Base-by-base conservation (phyloP, 306 rosid species). In the Citrullus mucosospermus region DNA sequence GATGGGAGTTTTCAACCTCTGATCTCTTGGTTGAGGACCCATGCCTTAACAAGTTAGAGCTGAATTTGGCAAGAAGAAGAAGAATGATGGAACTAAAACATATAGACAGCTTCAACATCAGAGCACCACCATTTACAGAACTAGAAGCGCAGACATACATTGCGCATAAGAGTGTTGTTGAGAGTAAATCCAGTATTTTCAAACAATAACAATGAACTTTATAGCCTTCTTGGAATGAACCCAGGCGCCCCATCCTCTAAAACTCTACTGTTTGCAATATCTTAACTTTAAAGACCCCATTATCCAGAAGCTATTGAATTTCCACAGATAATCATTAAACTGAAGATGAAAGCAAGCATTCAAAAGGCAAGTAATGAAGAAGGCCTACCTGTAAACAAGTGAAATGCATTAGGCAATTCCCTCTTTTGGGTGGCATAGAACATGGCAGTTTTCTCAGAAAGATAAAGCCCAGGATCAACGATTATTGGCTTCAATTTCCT, bases 401-500 rank as follows among this genome's bases (percentile, higher is more conserved):
- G 93, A 85, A 85, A 92, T 17, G 97, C 96, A 77, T 86, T 80
- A n/a, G 99, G 99, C 72, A 89, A 88, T 39, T 86, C 93, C 85
- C 97, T 91, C 84, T 91, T 90, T 82, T 95, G 97, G 16, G 99
- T 85, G 50, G 93, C 99, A 84, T 87, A 88, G 85, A 95, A 95
- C 97, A 95, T 91, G 30, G 86, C 91, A 77, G 88, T 86, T 81
- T 88, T 90, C 85, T 92, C 97, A 22, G 96, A 80, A 80, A 88
- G 97, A 90, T 95, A 95, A 78, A 95, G 88, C 78, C 98, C 99
- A 0, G 97, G 99, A 88, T 95, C 97, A 79, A 95, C 93, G 78
- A 95, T 91, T 51, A 95, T 84, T 6, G 96, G 92, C 79, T 82
- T 92, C 89, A 95, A 85, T 87, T 83, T 91, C 89, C 77, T 90